Conservation (phyloP, 306 rosid genomes). For the Fagus sylvatica region DNA sequence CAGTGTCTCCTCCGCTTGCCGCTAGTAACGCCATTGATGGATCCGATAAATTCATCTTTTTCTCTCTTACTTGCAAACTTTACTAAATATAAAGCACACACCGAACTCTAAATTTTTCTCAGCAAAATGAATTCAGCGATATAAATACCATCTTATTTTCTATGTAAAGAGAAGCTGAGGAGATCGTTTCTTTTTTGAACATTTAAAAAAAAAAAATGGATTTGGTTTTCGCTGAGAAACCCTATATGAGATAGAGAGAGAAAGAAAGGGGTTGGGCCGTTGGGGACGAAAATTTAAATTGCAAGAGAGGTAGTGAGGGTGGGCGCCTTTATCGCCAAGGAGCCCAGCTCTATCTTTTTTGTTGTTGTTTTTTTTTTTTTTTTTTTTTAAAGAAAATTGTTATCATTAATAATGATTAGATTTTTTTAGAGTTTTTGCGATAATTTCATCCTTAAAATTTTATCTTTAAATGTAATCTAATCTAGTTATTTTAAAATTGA, state of each 20-base stretch:
- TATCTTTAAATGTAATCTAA: too few relatives aligned
- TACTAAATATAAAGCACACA: neutral
- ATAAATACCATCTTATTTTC: too few relatives aligned
- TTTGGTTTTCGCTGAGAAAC: conserved; percentile 33
- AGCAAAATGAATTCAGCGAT: conserved; percentile 6
- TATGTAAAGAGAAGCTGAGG: too few relatives aligned
- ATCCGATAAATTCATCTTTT: conserved; percentile 51
- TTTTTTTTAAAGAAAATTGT: neutral
- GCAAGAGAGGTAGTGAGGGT: neutral
- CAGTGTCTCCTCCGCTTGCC: conserved; percentile 92
- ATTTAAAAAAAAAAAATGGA: neutral
- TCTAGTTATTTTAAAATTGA: too few relatives aligned
- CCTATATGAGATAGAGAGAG: conserved; percentile 31
- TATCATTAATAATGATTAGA: too few relatives aligned
- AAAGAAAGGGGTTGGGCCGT: neutral
- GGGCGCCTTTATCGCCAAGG: conserved; percentile 32
- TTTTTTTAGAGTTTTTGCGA: too few relatives aligned
- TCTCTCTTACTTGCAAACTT: neutral
- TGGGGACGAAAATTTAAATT: conserved; percentile 32
- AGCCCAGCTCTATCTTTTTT: conserved; percentile 8
- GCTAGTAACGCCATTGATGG: conserved; percentile 77
- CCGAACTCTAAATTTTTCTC: conserved; percentile 9
- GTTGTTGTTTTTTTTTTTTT: neutral
- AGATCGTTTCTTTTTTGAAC: too few relatives aligned
- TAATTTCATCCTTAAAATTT: too few relatives aligned